Evolutionary conservation across 345 rosid genomes (phyloP), one percentile per base, ranked within the genome.

Genomic region (Fremontodendron californicum): DNA sequence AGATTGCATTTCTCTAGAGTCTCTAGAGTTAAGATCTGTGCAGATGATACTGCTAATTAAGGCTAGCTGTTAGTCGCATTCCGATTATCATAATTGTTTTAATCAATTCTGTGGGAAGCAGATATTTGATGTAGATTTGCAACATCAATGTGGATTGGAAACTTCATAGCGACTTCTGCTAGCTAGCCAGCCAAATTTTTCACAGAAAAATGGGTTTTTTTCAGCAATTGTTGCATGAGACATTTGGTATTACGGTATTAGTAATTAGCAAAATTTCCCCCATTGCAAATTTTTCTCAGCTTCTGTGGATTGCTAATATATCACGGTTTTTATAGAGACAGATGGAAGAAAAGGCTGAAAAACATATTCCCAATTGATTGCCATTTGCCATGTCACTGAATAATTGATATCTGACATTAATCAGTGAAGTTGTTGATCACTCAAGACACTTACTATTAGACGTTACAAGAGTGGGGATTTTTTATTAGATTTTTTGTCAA

Each of bases 1-100:
- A 85, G 78, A 76, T 94, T 80, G 78, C 86, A 29, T 87, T 90
- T 79, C 85, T 70, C 51, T 78, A 27, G 5, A 4, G 3, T 9
- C 39, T 5, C n/a, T n/a, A n/a, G n/a, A n/a, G n/a, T n/a, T n/a
- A 19, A 65, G 45, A 64, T n/a, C n/a, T n/a, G 69, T 18, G 25
- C 46, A 7, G 13, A 35, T 8, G 12, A 6, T 19, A 5, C 23
- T 19, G 23, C 23, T 18, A 51, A 8, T n/a, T 54, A 8, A 54
- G 27, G 60, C 11, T n/a, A n/a, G n/a, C n/a, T n/a, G 27, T 54
- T n/a, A 54, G 60, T n/a, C 1, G 25, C 11, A 54, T 12, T n/a
- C 1, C 11, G 11, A 54, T 54, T 54, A n/a, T n/a, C n/a, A n/a
- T n/a, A n/a, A n/a, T n/a, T n/a, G n/a, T n/a, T n/a, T n/a, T n/a